Conservation (phyloP, 305 asterid species). For the Ajuga reptans region DNA sequence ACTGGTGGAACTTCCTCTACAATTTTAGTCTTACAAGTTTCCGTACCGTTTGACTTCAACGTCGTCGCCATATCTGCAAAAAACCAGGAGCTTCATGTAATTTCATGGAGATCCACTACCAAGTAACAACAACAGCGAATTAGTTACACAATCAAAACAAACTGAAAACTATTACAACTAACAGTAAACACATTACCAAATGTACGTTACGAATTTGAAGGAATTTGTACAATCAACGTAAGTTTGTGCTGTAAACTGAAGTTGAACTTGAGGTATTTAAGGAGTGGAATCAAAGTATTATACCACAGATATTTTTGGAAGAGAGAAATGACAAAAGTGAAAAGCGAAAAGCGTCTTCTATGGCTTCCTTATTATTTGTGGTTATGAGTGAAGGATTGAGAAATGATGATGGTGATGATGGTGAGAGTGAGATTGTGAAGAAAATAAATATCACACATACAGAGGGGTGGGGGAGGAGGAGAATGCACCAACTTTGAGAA, state of each 20-base stretch:
- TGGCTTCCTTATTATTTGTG: conserved; percentile 24
- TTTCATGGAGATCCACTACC: not conserved
- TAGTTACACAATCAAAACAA: not conserved
- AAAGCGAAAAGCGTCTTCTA: conserved; percentile 16
- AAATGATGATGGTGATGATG: conserved; percentile 24
- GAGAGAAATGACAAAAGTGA: conserved; percentile 21
- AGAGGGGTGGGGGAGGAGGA: too few relatives aligned
- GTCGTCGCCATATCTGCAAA: conserved; percentile 41
- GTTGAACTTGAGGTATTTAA: conserved; percentile 24
- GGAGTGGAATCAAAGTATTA: conserved; percentile 21
- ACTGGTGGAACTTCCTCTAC: conserved; percentile 45
- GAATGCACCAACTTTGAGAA: too few relatives aligned
- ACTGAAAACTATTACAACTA: not conserved
- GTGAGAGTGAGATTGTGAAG: conserved; percentile 13
- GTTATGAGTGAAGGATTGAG: conserved; percentile 21
- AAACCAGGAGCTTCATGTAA: not conserved
- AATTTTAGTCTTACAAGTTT: conserved; percentile 26
- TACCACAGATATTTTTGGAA: conserved; percentile 26
- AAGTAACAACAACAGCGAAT: too few relatives aligned
- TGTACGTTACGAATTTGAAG: not conserved
- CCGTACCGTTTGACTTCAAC: conserved; percentile 32
- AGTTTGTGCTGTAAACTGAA: not conserved
- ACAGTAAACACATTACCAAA: conserved; percentile 13
- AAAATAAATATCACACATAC: conserved; percentile 25
- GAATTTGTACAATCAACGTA: not conserved